Evolutionary conservation across 805 yeast species (phyloP).

Genomic region (Spathaspora sp.): DNA sequence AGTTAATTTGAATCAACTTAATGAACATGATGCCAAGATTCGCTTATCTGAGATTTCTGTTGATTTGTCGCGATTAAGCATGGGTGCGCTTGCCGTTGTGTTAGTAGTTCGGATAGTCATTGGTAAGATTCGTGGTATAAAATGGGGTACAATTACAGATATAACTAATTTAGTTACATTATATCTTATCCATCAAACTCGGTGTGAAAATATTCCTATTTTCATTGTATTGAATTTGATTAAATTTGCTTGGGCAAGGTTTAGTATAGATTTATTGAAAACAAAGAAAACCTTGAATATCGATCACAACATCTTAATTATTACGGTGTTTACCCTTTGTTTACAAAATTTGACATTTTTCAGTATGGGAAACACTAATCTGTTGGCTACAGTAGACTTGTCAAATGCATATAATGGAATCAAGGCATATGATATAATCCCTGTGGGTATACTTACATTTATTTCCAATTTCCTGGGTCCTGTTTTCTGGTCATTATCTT

Average conservation of each 20-base stretch:
- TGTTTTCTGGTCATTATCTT: constrained; percentile 68
- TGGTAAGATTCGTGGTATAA: constrained; percentile 19
- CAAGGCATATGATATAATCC: constrained; percentile 57
- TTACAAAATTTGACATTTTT: constrained; percentile 78
- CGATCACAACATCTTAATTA: constrained; percentile 18
- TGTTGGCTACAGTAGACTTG: constrained; percentile 85
- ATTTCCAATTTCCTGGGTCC: constrained; percentile 84
- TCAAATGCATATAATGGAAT: constrained; percentile 93
- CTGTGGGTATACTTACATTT: constrained; percentile 78
- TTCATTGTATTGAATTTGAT: constrained; percentile 35
- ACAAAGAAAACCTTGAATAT: constrained; percentile 8
- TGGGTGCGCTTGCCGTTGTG: constrained; percentile 20
- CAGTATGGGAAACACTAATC: constrained; percentile 87
- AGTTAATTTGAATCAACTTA: not conserved
- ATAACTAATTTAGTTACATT: constrained; percentile 33
- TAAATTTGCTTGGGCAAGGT: constrained; percentile 16
- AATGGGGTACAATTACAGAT: constrained; percentile 30
- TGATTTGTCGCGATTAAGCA: constrained; percentile 22
- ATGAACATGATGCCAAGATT: constrained; percentile 7
- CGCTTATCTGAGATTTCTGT: constrained; percentile 20
- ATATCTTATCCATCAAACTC: constrained; percentile 53
- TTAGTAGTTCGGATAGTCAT: constrained; percentile 26
- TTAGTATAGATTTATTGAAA: constrained; percentile 3
- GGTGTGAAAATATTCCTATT: constrained; percentile 53
- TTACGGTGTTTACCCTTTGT: constrained; percentile 41